phyloP scores from a whole-genome alignment of 345 rosid genomes.

The Arabis alpina region DNA sequence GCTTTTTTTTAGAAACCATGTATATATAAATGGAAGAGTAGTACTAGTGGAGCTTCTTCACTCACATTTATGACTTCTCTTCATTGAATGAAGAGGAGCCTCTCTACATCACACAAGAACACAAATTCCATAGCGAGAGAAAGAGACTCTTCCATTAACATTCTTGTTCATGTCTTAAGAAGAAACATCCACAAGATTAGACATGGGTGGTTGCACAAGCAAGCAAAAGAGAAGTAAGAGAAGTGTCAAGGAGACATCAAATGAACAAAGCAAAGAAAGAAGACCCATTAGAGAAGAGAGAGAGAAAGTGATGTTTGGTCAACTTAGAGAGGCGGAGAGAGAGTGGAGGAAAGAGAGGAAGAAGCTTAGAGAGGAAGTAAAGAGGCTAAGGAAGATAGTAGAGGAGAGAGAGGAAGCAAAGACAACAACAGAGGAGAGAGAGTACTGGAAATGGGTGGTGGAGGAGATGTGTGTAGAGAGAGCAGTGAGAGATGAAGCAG shows the following conservation, averaged over 20 bases:
- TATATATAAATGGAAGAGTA: conserved; percentile 31
- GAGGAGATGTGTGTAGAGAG: conserved; percentile 75
- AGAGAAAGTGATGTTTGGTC: conserved; percentile 47
- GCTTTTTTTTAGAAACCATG: conserved; percentile 12
- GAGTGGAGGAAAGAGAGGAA: conserved; percentile 51
- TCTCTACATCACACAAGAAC: conserved; percentile 33
- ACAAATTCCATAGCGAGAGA: neutral
- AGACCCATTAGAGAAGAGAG: conserved; percentile 50
- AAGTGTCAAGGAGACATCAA: conserved; percentile 37
- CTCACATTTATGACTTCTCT: conserved; percentile 31
- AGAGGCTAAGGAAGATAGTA: conserved; percentile 53
- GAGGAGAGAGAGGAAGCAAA: conserved; percentile 56
- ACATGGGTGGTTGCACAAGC: conserved; percentile 47
- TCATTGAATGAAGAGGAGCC: conserved; percentile 39
- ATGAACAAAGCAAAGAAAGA: conserved; percentile 37
- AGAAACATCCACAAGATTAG: neutral
- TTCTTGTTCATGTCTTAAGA: conserved; percentile 15
- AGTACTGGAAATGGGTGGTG: conserved; percentile 49
- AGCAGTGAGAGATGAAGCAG: conserved; percentile 69
- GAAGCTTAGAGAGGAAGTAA: conserved; percentile 56
- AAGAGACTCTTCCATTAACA: conserved; percentile 16
- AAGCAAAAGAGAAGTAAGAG: conserved; percentile 32
- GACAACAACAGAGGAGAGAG: conserved; percentile 41
- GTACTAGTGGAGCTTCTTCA: conserved; percentile 34
- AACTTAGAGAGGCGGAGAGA: conserved; percentile 56